phyloP scores from a whole-genome alignment of 2,329 filamentous ascomycete genomes.

The Alternaria viburni region DNA sequence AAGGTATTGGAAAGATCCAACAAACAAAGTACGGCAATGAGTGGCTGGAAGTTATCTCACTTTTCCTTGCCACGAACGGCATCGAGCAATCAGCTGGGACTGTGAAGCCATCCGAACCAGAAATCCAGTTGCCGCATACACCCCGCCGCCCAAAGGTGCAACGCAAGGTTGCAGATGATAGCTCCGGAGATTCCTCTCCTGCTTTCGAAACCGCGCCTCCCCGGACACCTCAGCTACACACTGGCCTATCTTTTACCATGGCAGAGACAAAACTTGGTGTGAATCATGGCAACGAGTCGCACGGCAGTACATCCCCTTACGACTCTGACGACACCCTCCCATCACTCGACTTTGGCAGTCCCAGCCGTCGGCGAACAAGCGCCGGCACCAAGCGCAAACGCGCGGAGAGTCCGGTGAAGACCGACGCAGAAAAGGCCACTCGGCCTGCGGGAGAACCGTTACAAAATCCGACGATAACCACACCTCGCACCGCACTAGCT shows the following conservation, averaged over 20 bases:
- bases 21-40: constrained; percentile 33
- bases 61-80: constrained; percentile 16
- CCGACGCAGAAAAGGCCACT: background rate
- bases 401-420: constrained; percentile 17
- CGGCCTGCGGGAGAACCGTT: background rate
- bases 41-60: constrained; percentile 34
- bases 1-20: constrained; percentile 30
- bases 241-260: constrained; percentile 25
- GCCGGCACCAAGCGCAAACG: constrained; percentile 38
- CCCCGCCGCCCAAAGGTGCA: background rate
- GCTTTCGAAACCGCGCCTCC: constrained; percentile 28
- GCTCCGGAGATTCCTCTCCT: constrained; percentile 26
- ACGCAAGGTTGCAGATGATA: background rate
- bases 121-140: background rate
- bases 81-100: background rate
- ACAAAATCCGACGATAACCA: background rate
- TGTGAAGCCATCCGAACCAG: background rate
- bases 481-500: background rate
- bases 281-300: background rate
- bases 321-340: constrained; percentile 21
- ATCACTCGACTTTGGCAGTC: constrained; percentile 25
- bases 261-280: constrained; percentile 30
- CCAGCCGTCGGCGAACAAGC: background rate
- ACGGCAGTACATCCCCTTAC: background rate
- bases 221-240: constrained; percentile 20